These are phyloP conservation scores for Chenopodium album DNA, from an alignment of 148 eudicot genomes.

Conservation along the genomic window DNA sequence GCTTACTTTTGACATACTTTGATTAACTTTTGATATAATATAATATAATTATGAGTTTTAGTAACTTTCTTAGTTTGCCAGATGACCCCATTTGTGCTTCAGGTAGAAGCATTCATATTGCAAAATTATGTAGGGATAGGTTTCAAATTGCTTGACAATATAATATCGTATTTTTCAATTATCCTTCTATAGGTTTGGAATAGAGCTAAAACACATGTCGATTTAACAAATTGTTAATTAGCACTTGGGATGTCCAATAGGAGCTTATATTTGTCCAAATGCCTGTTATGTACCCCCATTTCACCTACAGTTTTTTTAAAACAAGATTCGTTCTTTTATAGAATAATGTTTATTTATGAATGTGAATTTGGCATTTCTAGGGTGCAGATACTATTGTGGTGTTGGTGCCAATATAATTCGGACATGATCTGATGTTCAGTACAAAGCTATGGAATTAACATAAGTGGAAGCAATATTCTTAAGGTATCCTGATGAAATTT, in stretches of 20 bases:
- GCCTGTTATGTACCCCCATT: slow-evolving; percentile 26
- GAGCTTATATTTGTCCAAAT: slow-evolving; percentile 99
- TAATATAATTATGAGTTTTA: not conserved
- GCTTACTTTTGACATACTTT: too few species aligned
- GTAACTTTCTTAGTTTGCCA: not conserved
- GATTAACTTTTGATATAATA: too few species aligned
- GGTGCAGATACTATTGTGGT: slow-evolving; percentile 93
- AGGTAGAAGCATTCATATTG: not conserved
- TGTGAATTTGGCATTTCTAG: slow-evolving; percentile 33
- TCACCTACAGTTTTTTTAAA: not conserved
- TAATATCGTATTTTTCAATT: not conserved
- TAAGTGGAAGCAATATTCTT: slow-evolving; percentile 55
- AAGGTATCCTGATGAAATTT: too few species aligned
- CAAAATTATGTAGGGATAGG: not conserved
- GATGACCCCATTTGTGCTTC: not conserved
- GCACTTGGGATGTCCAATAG: slow-evolving; percentile 99
- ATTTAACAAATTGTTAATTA: slow-evolving; percentile 77
- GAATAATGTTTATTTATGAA: not conserved
- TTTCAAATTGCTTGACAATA: not conserved
- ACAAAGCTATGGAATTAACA: slow-evolving; percentile 96
- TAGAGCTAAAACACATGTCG: slow-evolving; percentile 95
- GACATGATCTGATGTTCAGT: slow-evolving; percentile 65
- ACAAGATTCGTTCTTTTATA: not conserved
- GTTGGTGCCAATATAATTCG: slow-evolving; percentile 97
- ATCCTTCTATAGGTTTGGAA: slow-evolving; percentile 62